Base-by-base conservation (phyloP, 129 eudicot species). In the Pittosporum tobira region DNA sequence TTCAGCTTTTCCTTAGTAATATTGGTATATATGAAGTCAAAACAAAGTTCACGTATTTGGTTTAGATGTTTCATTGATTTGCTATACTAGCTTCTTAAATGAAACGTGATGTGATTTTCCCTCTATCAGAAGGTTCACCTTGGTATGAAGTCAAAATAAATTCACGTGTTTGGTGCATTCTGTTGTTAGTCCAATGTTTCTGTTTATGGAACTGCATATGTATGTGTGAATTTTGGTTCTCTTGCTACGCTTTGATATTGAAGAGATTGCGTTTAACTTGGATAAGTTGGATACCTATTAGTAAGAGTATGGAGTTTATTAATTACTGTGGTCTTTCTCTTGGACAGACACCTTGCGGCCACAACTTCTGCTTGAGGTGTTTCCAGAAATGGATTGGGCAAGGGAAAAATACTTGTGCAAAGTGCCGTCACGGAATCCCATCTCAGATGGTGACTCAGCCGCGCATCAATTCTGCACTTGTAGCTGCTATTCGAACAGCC, bases 311-410 rank as follows among this genome's bases (percentile, higher is more conserved):
- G 11, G 43, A 54, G 0, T 54, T 6, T 54, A 54, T 6, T 3
- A 56, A n/a, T 30, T 19, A 18, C 18, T 2, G 11, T 30, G 26
- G 14, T 29, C 24, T 38, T 9, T 56, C 25, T 62, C 59, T 60
- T 59, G 43, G 61, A 25, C 3, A 78, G 94, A 77, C 85, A 24
- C 82, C 84, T 20, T 84, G 94, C 45, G 94, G 94, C 20, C 94
- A 84, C 65, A 84, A 80, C 53, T 80, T 84, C 34, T 84, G 94
- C 67, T 66, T 84, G 57, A 77, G 64, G 36, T 84, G 94, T 69
- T 84, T 84, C 34, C 79, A 80, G 15, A 81, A 72, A 63, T 77
- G 87, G 94, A 64, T 73, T 12, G 57, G 71, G 4, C 79, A 80
- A 71, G 70, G 88, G 31, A 81, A 73, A 42, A 63, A 29, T 25